These are phyloP conservation scores for Amanita inopinata DNA, from an alignment of 768 basidiomycete species.

Conservation along the genomic window DNA sequence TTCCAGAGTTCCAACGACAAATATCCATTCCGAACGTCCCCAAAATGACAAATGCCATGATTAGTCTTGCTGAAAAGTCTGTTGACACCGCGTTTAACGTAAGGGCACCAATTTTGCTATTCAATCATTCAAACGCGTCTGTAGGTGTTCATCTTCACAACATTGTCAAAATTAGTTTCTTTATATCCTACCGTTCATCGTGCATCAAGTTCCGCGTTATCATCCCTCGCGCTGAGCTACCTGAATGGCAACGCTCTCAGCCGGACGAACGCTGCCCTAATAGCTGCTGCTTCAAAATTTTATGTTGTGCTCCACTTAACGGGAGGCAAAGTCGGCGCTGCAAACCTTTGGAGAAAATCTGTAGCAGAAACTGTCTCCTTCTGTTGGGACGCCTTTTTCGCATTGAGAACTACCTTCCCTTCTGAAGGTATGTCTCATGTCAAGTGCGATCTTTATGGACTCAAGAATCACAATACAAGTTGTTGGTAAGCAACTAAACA, in stretches of 20 bases:
- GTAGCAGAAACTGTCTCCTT: constrained; percentile 60
- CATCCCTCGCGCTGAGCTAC: constrained; percentile 41
- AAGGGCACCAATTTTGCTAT: too few relatives aligned
- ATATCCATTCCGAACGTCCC: constrained; percentile 60
- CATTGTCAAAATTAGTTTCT: constrained; percentile 46
- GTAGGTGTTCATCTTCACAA: constrained; percentile 35
- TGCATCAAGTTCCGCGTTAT: constrained; percentile 41
- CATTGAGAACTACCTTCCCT: constrained; percentile 52
- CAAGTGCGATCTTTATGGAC: neutral
- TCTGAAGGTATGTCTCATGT: constrained; percentile 27
- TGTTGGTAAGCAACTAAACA: constrained; percentile 3
- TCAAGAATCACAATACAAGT: constrained; percentile 2
- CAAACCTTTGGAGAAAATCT: constrained; percentile 65
- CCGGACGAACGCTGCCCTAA: constrained; percentile 27
- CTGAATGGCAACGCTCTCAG: constrained; percentile 45
- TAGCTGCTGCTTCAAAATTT: constrained; percentile 43
- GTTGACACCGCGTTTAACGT: constrained; percentile 48
- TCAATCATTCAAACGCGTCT: too few relatives aligned
- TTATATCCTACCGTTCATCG: constrained; percentile 63
- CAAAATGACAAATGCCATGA: constrained; percentile 55
- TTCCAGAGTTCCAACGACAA: constrained; percentile 79
- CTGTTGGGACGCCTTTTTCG: constrained; percentile 52
- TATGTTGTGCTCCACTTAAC: constrained; percentile 58
- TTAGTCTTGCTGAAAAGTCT: constrained; percentile 45
- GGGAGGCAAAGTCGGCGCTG: constrained; percentile 72